These are phyloP conservation scores for Clavaria fumosa DNA, from an alignment of 768 basidiomycete species.

Conservation along the genomic window DNA sequence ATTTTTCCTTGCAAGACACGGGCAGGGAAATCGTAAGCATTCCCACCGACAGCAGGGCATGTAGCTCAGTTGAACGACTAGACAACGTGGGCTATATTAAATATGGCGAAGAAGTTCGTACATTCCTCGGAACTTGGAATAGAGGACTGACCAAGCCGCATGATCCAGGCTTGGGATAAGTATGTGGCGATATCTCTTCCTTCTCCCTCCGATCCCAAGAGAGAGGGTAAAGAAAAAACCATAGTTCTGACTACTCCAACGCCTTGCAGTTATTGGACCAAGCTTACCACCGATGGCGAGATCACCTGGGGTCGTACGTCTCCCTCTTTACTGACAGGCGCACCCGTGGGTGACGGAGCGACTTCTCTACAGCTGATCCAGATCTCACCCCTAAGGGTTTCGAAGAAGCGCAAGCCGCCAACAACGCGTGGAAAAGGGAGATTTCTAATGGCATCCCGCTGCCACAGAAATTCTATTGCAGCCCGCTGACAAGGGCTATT, in stretches of 20 bases:
- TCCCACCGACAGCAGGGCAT: constrained; percentile 2
- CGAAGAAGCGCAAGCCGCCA: constrained; percentile 34
- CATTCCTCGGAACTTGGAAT: no score
- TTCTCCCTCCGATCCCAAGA: no score
- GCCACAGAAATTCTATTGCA: constrained; percentile 43
- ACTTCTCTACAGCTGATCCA: constrained; percentile 40
- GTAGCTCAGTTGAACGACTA: constrained; percentile 15
- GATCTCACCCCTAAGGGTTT: constrained; percentile 43
- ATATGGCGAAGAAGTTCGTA: constrained; percentile 29
- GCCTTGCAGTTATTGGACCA: constrained; percentile 42
- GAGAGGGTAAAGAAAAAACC: no score
- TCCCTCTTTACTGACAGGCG: no score
- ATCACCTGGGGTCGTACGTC: constrained; percentile 61
- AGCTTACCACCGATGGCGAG: constrained; percentile 46
- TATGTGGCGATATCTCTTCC: constrained; percentile 22
- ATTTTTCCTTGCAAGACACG: constrained; percentile 53
- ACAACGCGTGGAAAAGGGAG: constrained; percentile 34
- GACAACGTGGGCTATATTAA: constrained; percentile 52
- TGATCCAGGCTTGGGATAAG: constrained; percentile 56
- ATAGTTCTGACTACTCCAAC: no score
- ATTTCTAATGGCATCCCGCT: constrained; percentile 27
- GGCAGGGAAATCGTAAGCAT: constrained; percentile 54
- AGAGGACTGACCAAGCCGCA: no score
- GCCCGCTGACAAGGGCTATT: constrained; percentile 48
- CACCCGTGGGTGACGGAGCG: constrained; percentile 1